Evolutionary conservation across 495 filamentous ascomycete genomes (phyloP).

Genomic region (Schizothecium vesticola): DNA sequence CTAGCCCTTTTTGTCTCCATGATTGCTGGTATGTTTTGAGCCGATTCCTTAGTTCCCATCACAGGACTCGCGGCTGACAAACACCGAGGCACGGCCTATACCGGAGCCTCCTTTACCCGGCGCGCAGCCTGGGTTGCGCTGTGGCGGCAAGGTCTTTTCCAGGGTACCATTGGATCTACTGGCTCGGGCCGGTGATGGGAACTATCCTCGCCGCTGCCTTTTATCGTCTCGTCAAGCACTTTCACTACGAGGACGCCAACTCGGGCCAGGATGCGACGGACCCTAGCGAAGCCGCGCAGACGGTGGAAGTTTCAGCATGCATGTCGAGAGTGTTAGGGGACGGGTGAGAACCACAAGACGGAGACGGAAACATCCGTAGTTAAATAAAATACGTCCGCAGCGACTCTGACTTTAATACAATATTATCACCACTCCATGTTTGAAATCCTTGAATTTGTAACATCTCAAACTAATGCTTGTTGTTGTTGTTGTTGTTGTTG

Average conservation of each 20-base stretch:
- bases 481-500: too few species aligned
- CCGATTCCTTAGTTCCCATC: background rate
- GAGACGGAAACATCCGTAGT: background rate
- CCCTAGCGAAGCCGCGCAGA: background rate
- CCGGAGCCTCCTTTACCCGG: slow-evolving; percentile 52
- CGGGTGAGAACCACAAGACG: background rate
- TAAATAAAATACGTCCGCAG: too few species aligned
- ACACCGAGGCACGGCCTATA: slow-evolving; percentile 43
- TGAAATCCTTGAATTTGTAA: too few species aligned
- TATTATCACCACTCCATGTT: too few species aligned
- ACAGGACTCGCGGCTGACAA: background rate
- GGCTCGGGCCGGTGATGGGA: slow-evolving; percentile 63
- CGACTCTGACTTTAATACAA: too few species aligned
- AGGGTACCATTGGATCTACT: slow-evolving; percentile 53
- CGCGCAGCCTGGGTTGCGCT: slow-evolving; percentile 48
- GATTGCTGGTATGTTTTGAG: slow-evolving; percentile 43
- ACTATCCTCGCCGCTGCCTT: slow-evolving; percentile 59
- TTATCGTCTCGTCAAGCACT: slow-evolving; percentile 57
- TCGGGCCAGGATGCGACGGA: slow-evolving; percentile 57
- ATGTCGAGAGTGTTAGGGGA: too few species aligned
- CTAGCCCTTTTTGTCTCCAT: slow-evolving; percentile 63
- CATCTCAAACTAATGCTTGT: too few species aligned
- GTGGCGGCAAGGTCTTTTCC: slow-evolving; percentile 39
- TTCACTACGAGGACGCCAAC: slow-evolving; percentile 72
- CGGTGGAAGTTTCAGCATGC: too few species aligned